Evolutionary conservation across 768 basidiomycete species (phyloP).

Genomic region (Dictyophora rubrovolvata): DNA sequence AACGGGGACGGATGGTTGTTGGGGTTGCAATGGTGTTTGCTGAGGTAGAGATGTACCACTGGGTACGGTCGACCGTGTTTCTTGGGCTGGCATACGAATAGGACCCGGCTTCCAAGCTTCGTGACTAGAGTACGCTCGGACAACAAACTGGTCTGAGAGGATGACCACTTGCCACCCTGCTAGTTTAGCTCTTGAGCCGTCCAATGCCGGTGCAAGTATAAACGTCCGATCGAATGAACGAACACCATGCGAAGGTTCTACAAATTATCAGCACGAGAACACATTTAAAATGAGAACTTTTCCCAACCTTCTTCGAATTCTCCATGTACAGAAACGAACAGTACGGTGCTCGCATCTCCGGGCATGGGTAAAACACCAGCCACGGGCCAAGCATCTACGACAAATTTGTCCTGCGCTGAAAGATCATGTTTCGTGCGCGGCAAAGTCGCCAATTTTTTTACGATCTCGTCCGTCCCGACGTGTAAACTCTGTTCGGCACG

Average conservation of each 20-base stretch:
- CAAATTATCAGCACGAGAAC: not conserved
- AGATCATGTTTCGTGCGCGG: conserved; percentile 82
- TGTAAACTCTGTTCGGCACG: conserved; percentile 40
- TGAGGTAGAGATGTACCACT: conserved; percentile 20
- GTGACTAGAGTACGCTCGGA: conserved; percentile 76
- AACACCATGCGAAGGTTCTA: conserved; percentile 65
- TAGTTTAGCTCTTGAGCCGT: conserved; percentile 73
- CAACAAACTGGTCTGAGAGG: conserved; percentile 76
- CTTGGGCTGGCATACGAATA: conserved; percentile 55
- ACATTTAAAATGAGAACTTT: conserved; percentile 1
- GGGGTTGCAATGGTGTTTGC: conserved; percentile 23
- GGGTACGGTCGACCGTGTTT: conserved; percentile 18
- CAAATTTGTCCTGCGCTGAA: conserved; percentile 69
- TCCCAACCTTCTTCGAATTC: conserved; percentile 82
- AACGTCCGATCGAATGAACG: conserved; percentile 93
- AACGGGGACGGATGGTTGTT: conserved; percentile 9
- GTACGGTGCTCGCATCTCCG: conserved; percentile 24
- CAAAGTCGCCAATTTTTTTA: conserved; percentile 49
- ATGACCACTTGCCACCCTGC: conserved; percentile 88
- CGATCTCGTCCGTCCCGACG: conserved; percentile 54
- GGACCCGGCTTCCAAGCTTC: conserved; percentile 73
- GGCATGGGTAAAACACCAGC: conserved; percentile 46
- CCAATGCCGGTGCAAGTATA: conserved; percentile 68
- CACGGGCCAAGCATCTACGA: conserved; percentile 77
- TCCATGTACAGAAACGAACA: conserved; percentile 75